Percentiles rank a stretch among this genome's conserved stretches.
Evolutionary conservation across 257 asterid genomes (phyloP).

Genomic region (Petunia secreta): DNA sequence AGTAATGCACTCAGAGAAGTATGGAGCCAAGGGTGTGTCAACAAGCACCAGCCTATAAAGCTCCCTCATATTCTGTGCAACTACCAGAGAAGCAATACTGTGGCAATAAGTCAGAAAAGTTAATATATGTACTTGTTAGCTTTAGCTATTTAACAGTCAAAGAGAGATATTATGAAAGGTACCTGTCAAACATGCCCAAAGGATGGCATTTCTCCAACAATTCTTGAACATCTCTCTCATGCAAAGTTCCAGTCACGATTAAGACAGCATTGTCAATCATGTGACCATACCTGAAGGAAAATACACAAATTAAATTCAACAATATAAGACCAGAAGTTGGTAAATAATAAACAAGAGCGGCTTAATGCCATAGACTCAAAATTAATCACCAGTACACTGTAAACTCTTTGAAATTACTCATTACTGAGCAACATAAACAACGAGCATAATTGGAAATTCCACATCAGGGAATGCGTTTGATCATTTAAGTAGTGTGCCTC

Average conservation of each 20-base stretch:
- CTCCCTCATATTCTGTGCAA: slow-evolving; percentile 94
- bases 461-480: background rate
- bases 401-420: too few relatives aligned
- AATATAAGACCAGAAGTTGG: background rate
- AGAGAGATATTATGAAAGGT: slow-evolving; percentile 15
- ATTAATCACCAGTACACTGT: background rate
- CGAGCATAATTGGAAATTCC: background rate
- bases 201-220: slow-evolving; percentile 94
- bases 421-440: background rate
- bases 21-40: slow-evolving; percentile 92
- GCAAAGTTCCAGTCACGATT: slow-evolving; percentile 90
- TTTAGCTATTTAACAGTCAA: background rate
- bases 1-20: slow-evolving; percentile 88
- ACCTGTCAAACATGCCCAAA: slow-evolving; percentile 96
- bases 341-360: too few relatives aligned
- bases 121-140: background rate
- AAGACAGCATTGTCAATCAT: slow-evolving; percentile 94
- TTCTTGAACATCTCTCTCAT: slow-evolving; percentile 92
- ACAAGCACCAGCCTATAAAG: slow-evolving; percentile 90
- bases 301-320: background rate
- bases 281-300: slow-evolving; percentile 73
- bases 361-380: background rate
- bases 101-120: slow-evolving; percentile 21
- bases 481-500: too few relatives aligned
- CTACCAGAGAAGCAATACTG: slow-evolving; percentile 88